These are phyloP conservation scores for Fusarium sp. DNA, from an alignment of 2,329 filamentous ascomycete genomes.

Conservation along the genomic window DNA sequence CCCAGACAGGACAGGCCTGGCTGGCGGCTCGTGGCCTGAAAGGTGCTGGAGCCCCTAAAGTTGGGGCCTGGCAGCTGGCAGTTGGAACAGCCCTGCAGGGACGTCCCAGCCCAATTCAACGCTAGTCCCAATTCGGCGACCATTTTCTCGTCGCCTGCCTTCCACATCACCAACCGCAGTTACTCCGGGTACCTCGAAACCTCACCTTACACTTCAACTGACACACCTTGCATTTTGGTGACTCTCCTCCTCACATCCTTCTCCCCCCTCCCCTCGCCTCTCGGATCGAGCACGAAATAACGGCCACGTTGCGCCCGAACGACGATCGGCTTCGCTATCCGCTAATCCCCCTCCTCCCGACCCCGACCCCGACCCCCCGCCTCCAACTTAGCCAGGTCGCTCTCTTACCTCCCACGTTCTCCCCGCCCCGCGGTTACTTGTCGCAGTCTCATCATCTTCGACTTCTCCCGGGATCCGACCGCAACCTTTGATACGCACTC, in stretches of 20 bases:
- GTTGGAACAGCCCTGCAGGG: slow-evolving; percentile 37
- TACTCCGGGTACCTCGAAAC: slow-evolving; percentile 39
- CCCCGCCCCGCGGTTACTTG: slow-evolving; percentile 37
- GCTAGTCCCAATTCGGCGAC: slow-evolving; percentile 50
- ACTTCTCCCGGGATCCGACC: slow-evolving; percentile 18
- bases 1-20: not conserved
- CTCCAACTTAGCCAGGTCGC: slow-evolving; percentile 15
- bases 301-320: slow-evolving; percentile 10
- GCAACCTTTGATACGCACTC: slow-evolving; percentile 30
- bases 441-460: slow-evolving; percentile 31
- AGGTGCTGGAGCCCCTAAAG: slow-evolving; percentile 14
- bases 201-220: slow-evolving; percentile 42
- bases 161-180: slow-evolving; percentile 49
- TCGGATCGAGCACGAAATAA: slow-evolving; percentile 20
- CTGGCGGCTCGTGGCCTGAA: slow-evolving; percentile 9
- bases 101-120: slow-evolving; percentile 30
- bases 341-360: slow-evolving; percentile 4
- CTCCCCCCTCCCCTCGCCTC: slow-evolving; percentile 18
- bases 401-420: slow-evolving; percentile 14
- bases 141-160: slow-evolving; percentile 29
- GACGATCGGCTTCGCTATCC: slow-evolving; percentile 24
- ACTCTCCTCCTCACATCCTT: slow-evolving; percentile 21
- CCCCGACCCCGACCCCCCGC: not conserved
- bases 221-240: slow-evolving; percentile 35
- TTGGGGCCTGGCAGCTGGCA: slow-evolving; percentile 28